A percentile compares a stretch with the other conserved stretches of the same genome.
Evolutionary conservation across 2,329 filamentous ascomycete species (phyloP).

Genomic region (Hymenoscyphus fraxineus): DNA sequence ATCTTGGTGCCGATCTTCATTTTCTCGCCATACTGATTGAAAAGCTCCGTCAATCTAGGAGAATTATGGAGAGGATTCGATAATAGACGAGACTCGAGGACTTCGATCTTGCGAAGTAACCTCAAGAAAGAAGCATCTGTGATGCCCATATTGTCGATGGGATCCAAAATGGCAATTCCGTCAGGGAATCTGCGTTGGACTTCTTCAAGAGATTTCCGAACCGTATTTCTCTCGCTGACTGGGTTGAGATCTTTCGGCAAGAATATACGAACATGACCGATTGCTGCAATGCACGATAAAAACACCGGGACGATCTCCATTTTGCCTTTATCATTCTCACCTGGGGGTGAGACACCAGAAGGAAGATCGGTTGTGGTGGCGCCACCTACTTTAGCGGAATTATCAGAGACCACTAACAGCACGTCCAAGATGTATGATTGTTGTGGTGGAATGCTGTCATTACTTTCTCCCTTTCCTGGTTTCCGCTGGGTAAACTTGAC

Average conservation of each 20-base stretch:
- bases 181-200: slow-evolving; percentile 87
- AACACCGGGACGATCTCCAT: slow-evolving; percentile 85
- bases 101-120: slow-evolving; percentile 90
- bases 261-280: slow-evolving; percentile 80
- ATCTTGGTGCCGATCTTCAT: slow-evolving; percentile 72
- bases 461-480: slow-evolving; percentile 59
- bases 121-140: slow-evolving; percentile 91
- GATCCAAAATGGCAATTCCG: slow-evolving; percentile 82
- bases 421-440: slow-evolving; percentile 82
- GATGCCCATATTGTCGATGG: slow-evolving; percentile 95
- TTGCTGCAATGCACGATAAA: slow-evolving; percentile 77
- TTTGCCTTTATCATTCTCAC: slow-evolving; percentile 60
- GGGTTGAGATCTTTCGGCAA: slow-evolving; percentile 72
- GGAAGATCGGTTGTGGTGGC: slow-evolving; percentile 64
- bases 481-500: slow-evolving; percentile 68
- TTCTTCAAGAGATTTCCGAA: slow-evolving; percentile 68
- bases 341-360: slow-evolving; percentile 56
- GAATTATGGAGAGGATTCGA: slow-evolving; percentile 91
- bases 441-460: slow-evolving; percentile 67
- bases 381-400: slow-evolving; percentile 43
- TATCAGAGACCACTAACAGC: slow-evolving; percentile 60
- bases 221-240: slow-evolving; percentile 63
- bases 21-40: slow-evolving; percentile 83
- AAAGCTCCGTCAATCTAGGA: slow-evolving; percentile 76
- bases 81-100: slow-evolving; percentile 84